phyloP scores from a whole-genome alignment of 306 rosid species.

The Arachis hypogaea region DNA sequence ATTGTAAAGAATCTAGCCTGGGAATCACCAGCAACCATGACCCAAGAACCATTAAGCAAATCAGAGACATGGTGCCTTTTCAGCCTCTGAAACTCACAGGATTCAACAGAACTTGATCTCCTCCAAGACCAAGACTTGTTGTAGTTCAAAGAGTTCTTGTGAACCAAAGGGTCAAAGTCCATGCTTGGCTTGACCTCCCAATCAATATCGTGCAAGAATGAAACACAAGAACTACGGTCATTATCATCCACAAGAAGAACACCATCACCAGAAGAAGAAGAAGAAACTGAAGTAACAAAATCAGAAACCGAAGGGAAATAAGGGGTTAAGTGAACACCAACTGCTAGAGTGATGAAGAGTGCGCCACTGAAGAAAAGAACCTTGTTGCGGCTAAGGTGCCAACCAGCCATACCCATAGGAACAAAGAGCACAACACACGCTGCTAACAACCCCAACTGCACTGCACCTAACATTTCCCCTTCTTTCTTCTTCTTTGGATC shows the following conservation, averaged over 20 bases:
- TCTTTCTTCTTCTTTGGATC: constrained; percentile 26
- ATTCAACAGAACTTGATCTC: constrained; percentile 47
- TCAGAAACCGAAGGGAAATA: constrained; percentile 81
- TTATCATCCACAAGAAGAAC: constrained; percentile 57
- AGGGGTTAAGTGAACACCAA: constrained; percentile 91
- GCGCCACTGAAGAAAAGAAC: constrained; percentile 92
- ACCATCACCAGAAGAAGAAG: constrained; percentile 40
- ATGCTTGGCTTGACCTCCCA: constrained; percentile 59
- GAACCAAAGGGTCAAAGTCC: constrained; percentile 45
- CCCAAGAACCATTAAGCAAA: constrained; percentile 94
- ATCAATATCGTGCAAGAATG: constrained; percentile 69
- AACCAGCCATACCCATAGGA: constrained; percentile 98
- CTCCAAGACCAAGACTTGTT: constrained; percentile 71
- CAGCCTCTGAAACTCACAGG: constrained; percentile 71
- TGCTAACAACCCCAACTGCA: constrained; percentile 76
- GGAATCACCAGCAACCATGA: constrained; percentile 86
- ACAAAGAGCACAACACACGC: constrained; percentile 88
- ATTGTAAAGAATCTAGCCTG: constrained; percentile 70
- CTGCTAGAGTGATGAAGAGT: constrained; percentile 89
- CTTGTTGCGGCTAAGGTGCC: constrained; percentile 94
- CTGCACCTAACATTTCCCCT: constrained; percentile 68
- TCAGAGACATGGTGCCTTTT: constrained; percentile 57
- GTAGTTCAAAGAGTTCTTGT: constrained; percentile 55
- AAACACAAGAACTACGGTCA: constrained; percentile 72
- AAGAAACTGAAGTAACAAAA: constrained; percentile 69